A percentile compares a stretch with the other conserved stretches of the same genome.
Evolutionary conservation across 805 yeast genomes (phyloP).

Genomic region (Wickerhamiella kurtzmanii): DNA sequence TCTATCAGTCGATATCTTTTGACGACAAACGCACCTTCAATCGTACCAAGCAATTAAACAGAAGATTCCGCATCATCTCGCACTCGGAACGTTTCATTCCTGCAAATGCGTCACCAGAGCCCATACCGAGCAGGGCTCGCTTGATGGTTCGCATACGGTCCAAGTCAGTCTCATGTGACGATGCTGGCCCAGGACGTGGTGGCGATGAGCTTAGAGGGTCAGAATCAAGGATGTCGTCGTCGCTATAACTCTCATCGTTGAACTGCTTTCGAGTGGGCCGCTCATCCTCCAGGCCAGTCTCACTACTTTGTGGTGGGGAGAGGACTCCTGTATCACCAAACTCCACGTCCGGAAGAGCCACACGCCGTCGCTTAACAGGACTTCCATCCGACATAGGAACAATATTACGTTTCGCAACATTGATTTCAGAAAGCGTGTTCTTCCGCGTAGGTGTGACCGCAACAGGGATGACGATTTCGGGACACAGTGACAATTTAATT

Average conservation of each 20-base stretch:
- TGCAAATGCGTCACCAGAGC: conserved; percentile 12
- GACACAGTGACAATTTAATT: not conserved
- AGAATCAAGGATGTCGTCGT: conserved; percentile 1
- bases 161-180: not conserved
- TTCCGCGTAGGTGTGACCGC: conserved; percentile 3
- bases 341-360: conserved; percentile 10
- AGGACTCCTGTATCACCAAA: conserved; percentile 5
- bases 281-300: not conserved
- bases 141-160: conserved; percentile 15
- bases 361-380: conserved; percentile 7
- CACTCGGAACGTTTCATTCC: conserved; percentile 14
- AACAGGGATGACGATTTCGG: conserved; percentile 4
- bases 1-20: conserved; percentile 2
- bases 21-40: conserved; percentile 12
- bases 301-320: conserved; percentile 12
- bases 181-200: conserved; percentile 4
- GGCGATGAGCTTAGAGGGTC: conserved; percentile 14
- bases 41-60: conserved; percentile 13
- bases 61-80: conserved; percentile 14
- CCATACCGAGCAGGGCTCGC: conserved; percentile 13
- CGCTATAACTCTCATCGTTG: conserved; percentile 3
- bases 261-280: not conserved
- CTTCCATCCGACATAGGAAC: not conserved
- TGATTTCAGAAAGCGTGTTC: not conserved
- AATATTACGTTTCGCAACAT: not conserved